phyloP scores from a whole-genome alignment of 768 basidiomycete species.

The Mycena galopus region DNA sequence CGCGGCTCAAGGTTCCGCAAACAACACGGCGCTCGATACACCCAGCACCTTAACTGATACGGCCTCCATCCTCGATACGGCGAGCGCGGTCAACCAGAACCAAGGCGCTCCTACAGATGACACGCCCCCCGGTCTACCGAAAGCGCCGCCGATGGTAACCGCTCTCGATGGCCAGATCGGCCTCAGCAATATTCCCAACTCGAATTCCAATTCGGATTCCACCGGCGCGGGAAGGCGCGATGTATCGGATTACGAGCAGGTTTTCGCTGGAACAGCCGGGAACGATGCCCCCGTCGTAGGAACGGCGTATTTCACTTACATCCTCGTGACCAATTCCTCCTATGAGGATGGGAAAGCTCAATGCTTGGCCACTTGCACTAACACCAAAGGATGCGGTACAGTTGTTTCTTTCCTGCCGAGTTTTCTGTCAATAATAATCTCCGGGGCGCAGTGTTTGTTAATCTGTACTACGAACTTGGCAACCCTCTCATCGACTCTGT shows the following conservation, averaged over 20 bases:
- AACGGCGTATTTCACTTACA: slow-evolving; percentile 38
- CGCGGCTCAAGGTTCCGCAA: slow-evolving; percentile 15
- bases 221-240: slow-evolving; percentile 1
- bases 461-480: slow-evolving; percentile 38
- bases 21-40: slow-evolving; percentile 6
- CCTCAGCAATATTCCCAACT: slow-evolving; percentile 12
- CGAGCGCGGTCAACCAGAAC: slow-evolving; percentile 33
- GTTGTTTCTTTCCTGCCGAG: not conserved
- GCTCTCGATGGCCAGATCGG: slow-evolving; percentile 35
- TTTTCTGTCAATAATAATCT: not conserved
- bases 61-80: slow-evolving; percentile 34
- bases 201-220: slow-evolving; percentile 5
- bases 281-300: slow-evolving; percentile 36
- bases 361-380: slow-evolving; percentile 35
- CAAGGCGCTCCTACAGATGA: slow-evolving; percentile 24
- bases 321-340: slow-evolving; percentile 37
- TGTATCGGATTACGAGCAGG: slow-evolving; percentile 31
- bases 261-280: slow-evolving; percentile 32
- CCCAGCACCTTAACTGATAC: slow-evolving; percentile 30
- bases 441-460: slow-evolving; percentile 31
- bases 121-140: slow-evolving; percentile 34
- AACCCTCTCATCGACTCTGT: slow-evolving; percentile 37
- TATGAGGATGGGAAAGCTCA: slow-evolving; percentile 26
- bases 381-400: slow-evolving; percentile 36
- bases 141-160: slow-evolving; percentile 33